Percentiles rank a stretch among this genome's conserved stretches.
phyloP scores from a whole-genome alignment of 1,139 yeast genomes.

The Sugiyamaella castrensis region DNA sequence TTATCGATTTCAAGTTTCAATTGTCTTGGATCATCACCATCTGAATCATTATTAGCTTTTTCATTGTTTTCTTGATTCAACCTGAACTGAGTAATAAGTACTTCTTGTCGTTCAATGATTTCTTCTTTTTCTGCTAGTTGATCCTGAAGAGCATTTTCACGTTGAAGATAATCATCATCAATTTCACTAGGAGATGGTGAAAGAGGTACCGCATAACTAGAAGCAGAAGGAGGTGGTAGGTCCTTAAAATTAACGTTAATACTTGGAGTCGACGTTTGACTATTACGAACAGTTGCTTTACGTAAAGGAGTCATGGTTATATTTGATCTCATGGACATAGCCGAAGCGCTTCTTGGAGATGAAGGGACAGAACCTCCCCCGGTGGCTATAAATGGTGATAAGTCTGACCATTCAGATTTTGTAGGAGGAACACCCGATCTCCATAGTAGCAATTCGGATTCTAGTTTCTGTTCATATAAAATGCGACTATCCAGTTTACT shows the following conservation, averaged over 20 bases:
- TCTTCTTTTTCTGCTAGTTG: slow-evolving; percentile 35
- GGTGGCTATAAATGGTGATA: slow-evolving; percentile 14
- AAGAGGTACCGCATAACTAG: neutral
- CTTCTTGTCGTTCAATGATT: slow-evolving; percentile 29
- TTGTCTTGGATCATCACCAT: slow-evolving; percentile 17
- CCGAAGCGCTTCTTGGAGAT: slow-evolving; percentile 11
- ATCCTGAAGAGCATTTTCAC: slow-evolving; percentile 40
- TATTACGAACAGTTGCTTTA: slow-evolving; percentile 1
- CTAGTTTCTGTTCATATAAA: slow-evolving; percentile 48
- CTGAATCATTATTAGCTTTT: slow-evolving; percentile 11
- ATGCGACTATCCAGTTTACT: slow-evolving; percentile 46
- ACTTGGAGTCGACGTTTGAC: slow-evolving; percentile 2
- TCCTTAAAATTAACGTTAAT: slow-evolving; percentile 3
- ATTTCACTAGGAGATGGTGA: slow-evolving; percentile 6
- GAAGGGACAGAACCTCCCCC: slow-evolving; percentile 21
- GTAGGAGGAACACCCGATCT: slow-evolving; percentile 46
- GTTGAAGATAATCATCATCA: slow-evolving; percentile 32
- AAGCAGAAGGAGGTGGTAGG: neutral
- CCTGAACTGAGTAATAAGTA: slow-evolving; percentile 17
- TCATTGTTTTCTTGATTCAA: neutral
- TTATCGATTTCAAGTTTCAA: slow-evolving; percentile 34
- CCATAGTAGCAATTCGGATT: slow-evolving; percentile 50
- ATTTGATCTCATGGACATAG: slow-evolving; percentile 9
- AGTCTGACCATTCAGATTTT: slow-evolving; percentile 39
- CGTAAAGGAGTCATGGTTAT: slow-evolving; percentile 10